A percentile compares a stretch with the other conserved stretches of the same genome.
phyloP scores from a whole-genome alignment of 495 filamentous ascomycete genomes.

The Aspergillus hancockii region DNA sequence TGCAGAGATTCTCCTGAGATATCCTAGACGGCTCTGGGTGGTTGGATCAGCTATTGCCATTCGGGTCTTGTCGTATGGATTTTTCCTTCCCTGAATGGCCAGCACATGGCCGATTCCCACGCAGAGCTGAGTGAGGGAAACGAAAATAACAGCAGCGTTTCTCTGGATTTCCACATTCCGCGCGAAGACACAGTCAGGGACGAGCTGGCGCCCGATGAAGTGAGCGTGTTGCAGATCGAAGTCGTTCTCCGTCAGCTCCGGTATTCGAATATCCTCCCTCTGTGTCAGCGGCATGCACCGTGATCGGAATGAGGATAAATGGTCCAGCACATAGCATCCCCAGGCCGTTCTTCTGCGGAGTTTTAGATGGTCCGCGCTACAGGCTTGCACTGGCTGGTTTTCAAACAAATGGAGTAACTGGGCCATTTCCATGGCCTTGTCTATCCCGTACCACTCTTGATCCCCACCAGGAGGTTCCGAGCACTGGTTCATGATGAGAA shows the following conservation, averaged over 20 bases:
- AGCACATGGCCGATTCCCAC: conserved; percentile 20
- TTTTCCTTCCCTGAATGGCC: conserved; percentile 17
- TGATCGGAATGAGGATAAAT: conserved; percentile 16
- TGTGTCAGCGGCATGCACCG: conserved; percentile 20
- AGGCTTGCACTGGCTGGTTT: background rate
- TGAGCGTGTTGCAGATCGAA: background rate
- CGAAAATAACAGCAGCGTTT: conserved; percentile 15
- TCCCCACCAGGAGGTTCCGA: conserved; percentile 20
- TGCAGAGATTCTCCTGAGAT: background rate
- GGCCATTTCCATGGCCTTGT: background rate
- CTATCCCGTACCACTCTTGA: conserved; percentile 8
- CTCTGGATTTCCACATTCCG: conserved; percentile 12
- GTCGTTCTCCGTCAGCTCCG: background rate
- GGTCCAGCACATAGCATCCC: conserved; percentile 25
- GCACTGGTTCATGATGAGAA: conserved; percentile 22
- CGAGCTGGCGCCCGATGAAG: background rate
- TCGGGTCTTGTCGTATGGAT: no score
- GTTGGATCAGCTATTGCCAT: background rate
- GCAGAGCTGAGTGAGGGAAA: conserved; percentile 19
- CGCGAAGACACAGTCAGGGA: background rate
- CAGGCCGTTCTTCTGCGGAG: conserved; percentile 24
- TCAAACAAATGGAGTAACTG: background rate
- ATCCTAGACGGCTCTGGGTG: background rate
- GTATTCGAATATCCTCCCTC: conserved; percentile 5
- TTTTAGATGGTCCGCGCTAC: conserved; percentile 17